Evolutionary conservation across 306 rosid species (phyloP).

Genomic region (Cucumis cinereus): DNA sequence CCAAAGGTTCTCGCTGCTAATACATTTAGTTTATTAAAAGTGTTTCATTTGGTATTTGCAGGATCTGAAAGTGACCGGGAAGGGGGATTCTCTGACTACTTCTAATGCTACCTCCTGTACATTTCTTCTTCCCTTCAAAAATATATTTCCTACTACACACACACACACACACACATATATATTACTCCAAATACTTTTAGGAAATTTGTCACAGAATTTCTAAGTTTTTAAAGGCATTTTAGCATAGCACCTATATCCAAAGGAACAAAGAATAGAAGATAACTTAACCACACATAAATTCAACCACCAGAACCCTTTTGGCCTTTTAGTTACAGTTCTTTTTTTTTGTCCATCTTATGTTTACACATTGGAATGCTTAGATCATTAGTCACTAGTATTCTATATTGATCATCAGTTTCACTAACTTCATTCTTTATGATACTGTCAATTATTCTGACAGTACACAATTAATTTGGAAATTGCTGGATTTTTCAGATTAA

Average conservation of each 20-base stretch:
- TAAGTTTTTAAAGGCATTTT: neutral
- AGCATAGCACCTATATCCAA: neutral
- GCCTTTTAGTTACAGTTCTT: neutral
- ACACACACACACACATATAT: too few species aligned
- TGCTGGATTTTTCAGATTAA: neutral
- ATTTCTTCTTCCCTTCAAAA: constrained; percentile 22
- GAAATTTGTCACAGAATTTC: constrained; percentile 4
- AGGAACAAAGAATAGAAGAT: neutral
- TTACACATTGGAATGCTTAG: neutral
- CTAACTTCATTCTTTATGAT: neutral
- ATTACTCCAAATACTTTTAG: constrained; percentile 10
- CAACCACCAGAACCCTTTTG: neutral
- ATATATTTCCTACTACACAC: neutral
- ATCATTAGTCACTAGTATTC: neutral
- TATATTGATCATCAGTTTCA: neutral
- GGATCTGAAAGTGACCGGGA: constrained; percentile 62
- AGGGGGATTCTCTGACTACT: constrained; percentile 77
- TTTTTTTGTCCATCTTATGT: neutral
- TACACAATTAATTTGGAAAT: neutral
- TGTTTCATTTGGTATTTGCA: constrained; percentile 32
- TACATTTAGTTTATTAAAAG: neutral
- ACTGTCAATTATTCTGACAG: neutral
- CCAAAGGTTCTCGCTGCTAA: neutral
- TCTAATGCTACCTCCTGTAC: constrained; percentile 41
- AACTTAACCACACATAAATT: neutral